A percentile compares a stretch with the other conserved stretches of the same genome.
phyloP scores from a whole-genome alignment of 495 filamentous ascomycete species.

The Lasiosphaeria hispida region DNA sequence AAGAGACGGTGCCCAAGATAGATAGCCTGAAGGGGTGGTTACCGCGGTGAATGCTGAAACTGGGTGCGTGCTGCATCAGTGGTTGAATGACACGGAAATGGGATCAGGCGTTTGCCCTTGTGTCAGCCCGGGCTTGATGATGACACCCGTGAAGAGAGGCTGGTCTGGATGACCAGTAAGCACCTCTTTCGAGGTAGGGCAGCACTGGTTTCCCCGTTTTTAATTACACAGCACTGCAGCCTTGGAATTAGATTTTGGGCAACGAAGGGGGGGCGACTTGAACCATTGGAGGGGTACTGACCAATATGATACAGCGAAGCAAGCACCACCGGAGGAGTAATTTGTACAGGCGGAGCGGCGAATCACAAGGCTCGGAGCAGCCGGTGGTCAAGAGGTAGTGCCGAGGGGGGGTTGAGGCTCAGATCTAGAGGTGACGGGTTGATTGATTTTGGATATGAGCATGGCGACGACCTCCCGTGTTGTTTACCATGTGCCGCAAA shows the following conservation, averaged over 20 bases:
- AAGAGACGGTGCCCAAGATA: no score
- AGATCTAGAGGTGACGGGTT: constrained; percentile 22
- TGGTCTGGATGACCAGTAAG: not conserved
- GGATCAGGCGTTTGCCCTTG: not conserved
- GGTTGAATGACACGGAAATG: not conserved
- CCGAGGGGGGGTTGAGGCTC: constrained; percentile 30
- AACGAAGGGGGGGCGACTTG: constrained; percentile 14
- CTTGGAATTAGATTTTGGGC: constrained; percentile 31
- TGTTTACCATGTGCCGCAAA: not conserved
- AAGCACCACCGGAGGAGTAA: constrained; percentile 23
- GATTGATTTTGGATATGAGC: constrained; percentile 23
- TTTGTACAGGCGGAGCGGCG: constrained; percentile 30
- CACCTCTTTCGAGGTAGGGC: not conserved
- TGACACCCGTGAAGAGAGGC: not conserved
- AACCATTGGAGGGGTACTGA: constrained; percentile 45
- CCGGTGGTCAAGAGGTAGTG: constrained; percentile 19
- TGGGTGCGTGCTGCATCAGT: constrained; percentile 23
- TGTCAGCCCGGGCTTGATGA: constrained; percentile 2
- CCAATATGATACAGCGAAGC: constrained; percentile 51
- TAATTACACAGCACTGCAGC: constrained; percentile 38
- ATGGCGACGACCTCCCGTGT: constrained; percentile 27
- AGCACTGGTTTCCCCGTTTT: constrained; percentile 17
- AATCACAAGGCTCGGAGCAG: constrained; percentile 25
- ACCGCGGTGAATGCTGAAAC: not conserved
- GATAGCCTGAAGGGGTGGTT: not conserved